Conservation (phyloP, 2,329 filamentous ascomycete genomes). For the Alternaria triticimaculans region DNA sequence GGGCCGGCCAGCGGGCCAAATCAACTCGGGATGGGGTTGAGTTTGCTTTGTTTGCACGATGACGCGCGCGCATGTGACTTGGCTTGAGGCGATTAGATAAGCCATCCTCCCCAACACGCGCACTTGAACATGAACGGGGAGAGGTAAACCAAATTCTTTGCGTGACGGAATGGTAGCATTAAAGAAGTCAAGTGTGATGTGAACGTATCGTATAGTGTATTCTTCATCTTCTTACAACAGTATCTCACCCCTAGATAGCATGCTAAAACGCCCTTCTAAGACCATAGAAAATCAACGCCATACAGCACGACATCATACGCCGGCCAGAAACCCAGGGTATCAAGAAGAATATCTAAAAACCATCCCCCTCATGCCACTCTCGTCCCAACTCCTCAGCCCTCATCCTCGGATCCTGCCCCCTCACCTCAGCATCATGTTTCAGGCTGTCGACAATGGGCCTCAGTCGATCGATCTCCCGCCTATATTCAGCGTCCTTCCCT, state of each 20-base stretch:
- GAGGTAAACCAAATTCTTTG: neutral
- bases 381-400: conserved; percentile 62
- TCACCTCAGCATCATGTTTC: conserved; percentile 55
- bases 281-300: neutral
- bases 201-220: neutral
- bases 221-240: neutral
- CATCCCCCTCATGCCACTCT: conserved; percentile 63
- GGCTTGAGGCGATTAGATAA: conserved; percentile 15
- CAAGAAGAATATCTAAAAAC: conserved; percentile 51
- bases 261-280: neutral
- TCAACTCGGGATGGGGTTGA: conserved; percentile 13
- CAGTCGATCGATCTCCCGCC: conserved; percentile 53
- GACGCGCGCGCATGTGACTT: conserved; percentile 20
- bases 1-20: conserved; percentile 26
- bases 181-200: neutral
- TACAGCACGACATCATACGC: neutral
- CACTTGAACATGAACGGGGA: neutral
- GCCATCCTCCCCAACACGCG: neutral
- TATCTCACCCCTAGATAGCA: neutral
- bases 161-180: neutral
- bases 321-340: neutral
- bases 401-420: conserved; percentile 59
- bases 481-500: conserved; percentile 54
- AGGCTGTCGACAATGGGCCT: conserved; percentile 51
- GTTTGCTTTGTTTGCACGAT: conserved; percentile 45